Evolutionary conservation across 305 asterid genomes (phyloP), one percentile per base, ranked within the genome.

Genomic region (Fraxinus dipetala): DNA sequence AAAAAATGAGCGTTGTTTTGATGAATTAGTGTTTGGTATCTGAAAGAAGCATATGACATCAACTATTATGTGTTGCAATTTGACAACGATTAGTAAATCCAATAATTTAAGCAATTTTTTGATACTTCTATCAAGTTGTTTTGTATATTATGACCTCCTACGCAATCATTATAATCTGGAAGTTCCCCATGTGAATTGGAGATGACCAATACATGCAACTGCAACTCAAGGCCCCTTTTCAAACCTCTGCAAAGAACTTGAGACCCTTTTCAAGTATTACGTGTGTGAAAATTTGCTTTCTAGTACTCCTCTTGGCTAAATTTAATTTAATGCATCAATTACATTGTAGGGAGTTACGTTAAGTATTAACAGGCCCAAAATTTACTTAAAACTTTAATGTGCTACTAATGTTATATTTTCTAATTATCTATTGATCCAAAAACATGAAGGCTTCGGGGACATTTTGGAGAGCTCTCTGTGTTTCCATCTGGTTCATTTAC

Each of bases 381-480:
- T 34, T 35, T 2, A 69, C 36, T 75, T 54, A 75, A 20, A 20
- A 67, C 35, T 6, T 59, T 13, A 38, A 32, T 9, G 22, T 18
- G 67, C 70, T 70, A n/a, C 40, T 83, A 74, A 65, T 48, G 67
- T 84, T 61, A 75, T 79, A 80, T 48, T 76, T n/a, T 86, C 83
- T 72, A 67, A 45, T 56, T 78, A 80, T 40, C 82, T 54, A 31
- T 35, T 75, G 59, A 56, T 63, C 51, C 77, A 28, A 40, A 69
- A 78, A 65, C 83, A 70, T 87, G 78, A 84, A 94, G 99, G 91
- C 91, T 94, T 78, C 88, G 89, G 81, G 98, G 97, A 79, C 97
- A 91, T 87, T 96, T 92, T 81, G 99, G 98, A 76, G 98, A 94
- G 88, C 95, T 96, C 80, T 90, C 98, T 40, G 84, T 91, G 88